Base-by-base conservation (phyloP, 495 filamentous ascomycete species). In the Lasiosphaeria miniovina region DNA sequence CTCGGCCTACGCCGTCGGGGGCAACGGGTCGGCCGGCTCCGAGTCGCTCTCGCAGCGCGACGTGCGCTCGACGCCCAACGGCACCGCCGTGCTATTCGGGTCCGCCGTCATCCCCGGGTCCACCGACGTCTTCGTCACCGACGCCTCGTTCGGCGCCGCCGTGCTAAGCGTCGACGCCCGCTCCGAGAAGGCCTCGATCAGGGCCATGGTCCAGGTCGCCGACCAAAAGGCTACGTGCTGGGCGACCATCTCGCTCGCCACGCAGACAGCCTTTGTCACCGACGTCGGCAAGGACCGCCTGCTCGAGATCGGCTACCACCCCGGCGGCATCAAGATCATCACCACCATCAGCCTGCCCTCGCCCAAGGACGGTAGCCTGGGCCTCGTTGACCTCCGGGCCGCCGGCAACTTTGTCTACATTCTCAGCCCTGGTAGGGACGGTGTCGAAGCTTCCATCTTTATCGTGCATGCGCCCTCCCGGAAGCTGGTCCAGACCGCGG, bases 141-240 rank as follows among this genome's bases (percentile, higher is more conserved):
- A 87, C 57, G 78, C 83, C 3, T 77, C 76, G 0, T 82, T 87
- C 46, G 84, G 84, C 33, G 76, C 70, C 0, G 74, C 69, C 0
- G 68, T 81, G 15, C 69, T 87, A 4, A 33, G 40, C 2, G 5
- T 59, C 33, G 56, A 59, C 38, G 35, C 43, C 6, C 17, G 14
- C 7, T 15, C 35, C n/a, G 34, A 40, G n/a, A 12, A n/a, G 15
- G 70, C 73, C 1, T 36, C 49, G 0, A 67, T 75, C 32, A 59
- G 61, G n/a, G 63, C 50, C 48, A 71, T 65, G 53, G 58, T 59
- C 14, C 54, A 58, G 14, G 72, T 87, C 49, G 54, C 59, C 0
- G 79, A 67, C 50, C 83, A 86, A 67, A 66, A 54, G 31, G 83
- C 83, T 2, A 85, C 82, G 0, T 86, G 84, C 68, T 86, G 83